Base-by-base conservation (phyloP, 768 basidiomycete genomes). In the Leccinum subgranulosum region DNA sequence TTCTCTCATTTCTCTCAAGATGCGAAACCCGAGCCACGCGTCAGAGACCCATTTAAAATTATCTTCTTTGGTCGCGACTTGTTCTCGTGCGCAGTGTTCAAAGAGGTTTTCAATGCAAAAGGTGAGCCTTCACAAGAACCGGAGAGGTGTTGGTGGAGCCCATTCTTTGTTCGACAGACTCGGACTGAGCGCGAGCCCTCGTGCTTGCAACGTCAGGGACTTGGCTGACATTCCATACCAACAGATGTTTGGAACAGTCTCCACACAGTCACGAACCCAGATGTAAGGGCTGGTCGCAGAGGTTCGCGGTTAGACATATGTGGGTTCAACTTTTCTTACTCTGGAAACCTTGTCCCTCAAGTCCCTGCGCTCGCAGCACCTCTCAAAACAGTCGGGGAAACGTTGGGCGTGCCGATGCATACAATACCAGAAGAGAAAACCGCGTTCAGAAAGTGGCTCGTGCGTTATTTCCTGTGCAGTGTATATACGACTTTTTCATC, bases 41-140 rank as follows among this genome's bases (percentile, higher is more conserved):
- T 49, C 47, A 62, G 54, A 41, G 68, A 75, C 21, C 76, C 76
- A 5, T 88, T 92, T 68, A 81, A 84, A n/a, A 81, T 97, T 43
- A 79, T 97, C 6, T 96, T 92, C 71, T 83, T 92, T 68, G 94
- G 94, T 51, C 88, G 92, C 17, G 94, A 95, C 69, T 83, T 86
- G 64, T 96, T 96, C 71, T 96, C 94, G 2, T 88, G 88, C 66
- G 72, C 75, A 7, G 84, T 92, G 3, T 79, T 97, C 50, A 72
- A 81, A 52, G 78, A 86, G 55, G 71, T 96, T 2, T 74, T 88
- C 55, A 65, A 73, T 15, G 87, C 88, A 6, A 69, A 69, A 73
- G 92, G 93, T 89, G 55, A 62, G 59, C 53, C 31, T 48, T 56
- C 55, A 56, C n/a, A 29, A 28, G 9, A 6, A n/a, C 34, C 25